Conservation (phyloP, 345 rosid genomes). For the Brassica juncea region DNA sequence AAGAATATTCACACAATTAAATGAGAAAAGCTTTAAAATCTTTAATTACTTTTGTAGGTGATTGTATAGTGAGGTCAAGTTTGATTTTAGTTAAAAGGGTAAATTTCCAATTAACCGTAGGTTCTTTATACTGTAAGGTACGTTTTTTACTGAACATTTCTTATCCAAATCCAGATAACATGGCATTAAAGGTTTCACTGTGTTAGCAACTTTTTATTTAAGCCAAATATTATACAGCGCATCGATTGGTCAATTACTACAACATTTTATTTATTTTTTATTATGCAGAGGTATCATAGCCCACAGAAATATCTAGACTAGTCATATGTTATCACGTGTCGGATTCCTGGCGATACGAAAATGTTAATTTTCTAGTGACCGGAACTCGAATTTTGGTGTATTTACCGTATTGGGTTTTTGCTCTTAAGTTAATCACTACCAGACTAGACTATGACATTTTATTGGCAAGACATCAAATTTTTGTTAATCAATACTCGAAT, state of each 20-base stretch:
- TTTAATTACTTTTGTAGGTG: background rate
- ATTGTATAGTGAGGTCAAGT: background rate
- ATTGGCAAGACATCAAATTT: background rate
- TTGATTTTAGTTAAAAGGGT: background rate
- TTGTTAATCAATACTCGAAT: background rate
- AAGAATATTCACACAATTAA: constrained; percentile 23
- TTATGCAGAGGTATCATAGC: too few species aligned
- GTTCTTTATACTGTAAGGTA: background rate
- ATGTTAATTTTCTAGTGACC: too few species aligned
- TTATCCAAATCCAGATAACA: background rate
- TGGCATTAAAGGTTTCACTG: too few species aligned
- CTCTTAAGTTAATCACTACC: too few species aligned
- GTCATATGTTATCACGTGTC: too few species aligned
- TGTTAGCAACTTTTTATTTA: background rate
- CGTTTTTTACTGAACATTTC: background rate
- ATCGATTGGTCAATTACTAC: background rate
- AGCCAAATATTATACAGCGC: background rate
- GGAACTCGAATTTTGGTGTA: too few species aligned
- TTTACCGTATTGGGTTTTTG: too few species aligned
- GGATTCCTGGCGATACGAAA: too few species aligned
- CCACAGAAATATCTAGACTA: too few species aligned
- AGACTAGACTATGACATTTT: background rate
- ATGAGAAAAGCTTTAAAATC: background rate
- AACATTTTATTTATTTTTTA: too few species aligned
- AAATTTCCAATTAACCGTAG: background rate